These are phyloP conservation scores for Fusarium longipes DNA, from an alignment of 2,329 filamentous ascomycete genomes.

Conservation along the genomic window DNA sequence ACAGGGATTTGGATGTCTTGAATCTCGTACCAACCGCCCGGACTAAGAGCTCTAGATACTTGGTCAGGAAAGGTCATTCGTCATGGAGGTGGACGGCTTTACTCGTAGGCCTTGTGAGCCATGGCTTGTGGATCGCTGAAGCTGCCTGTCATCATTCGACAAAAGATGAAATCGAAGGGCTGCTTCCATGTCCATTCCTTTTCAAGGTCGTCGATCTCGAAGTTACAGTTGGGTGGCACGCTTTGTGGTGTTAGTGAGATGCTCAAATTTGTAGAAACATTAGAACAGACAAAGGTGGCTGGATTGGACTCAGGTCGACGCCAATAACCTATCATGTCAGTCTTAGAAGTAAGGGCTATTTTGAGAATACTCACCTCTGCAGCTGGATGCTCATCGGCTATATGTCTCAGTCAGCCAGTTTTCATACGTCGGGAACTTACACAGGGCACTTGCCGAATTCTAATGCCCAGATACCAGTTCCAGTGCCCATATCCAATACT, in stretches of 20 bases:
- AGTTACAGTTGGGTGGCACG: constrained; percentile 23
- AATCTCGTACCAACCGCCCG: constrained; percentile 30
- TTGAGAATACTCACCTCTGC: background rate
- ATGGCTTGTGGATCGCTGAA: constrained; percentile 3
- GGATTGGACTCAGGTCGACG: constrained; percentile 26
- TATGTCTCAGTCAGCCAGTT: background rate
- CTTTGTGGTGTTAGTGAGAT: background rate
- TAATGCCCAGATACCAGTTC: constrained; percentile 29
- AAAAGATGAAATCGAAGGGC: constrained; percentile 30
- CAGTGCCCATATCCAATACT: constrained; percentile 28
- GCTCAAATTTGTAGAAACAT: rapidly evolving
- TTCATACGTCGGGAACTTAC: rapidly evolving
- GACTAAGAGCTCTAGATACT: background rate
- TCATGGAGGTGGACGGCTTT: background rate
- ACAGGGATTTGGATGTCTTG: constrained; percentile 31
- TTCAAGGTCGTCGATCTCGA: constrained; percentile 28
- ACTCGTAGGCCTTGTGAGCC: constrained; percentile 8
- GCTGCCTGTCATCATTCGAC: constrained; percentile 30
- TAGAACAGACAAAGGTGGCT: constrained; percentile 22
- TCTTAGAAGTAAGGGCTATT: rapidly evolving
- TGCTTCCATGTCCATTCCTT: constrained; percentile 29
- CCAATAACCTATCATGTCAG: constrained; percentile 18
- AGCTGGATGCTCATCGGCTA: constrained; percentile 23
- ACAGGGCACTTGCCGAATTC: background rate
- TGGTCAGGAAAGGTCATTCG: rapidly evolving